Evolutionary conservation across 2,329 filamentous ascomycete genomes (phyloP).

Genomic region (Botrytis fragariae): DNA sequence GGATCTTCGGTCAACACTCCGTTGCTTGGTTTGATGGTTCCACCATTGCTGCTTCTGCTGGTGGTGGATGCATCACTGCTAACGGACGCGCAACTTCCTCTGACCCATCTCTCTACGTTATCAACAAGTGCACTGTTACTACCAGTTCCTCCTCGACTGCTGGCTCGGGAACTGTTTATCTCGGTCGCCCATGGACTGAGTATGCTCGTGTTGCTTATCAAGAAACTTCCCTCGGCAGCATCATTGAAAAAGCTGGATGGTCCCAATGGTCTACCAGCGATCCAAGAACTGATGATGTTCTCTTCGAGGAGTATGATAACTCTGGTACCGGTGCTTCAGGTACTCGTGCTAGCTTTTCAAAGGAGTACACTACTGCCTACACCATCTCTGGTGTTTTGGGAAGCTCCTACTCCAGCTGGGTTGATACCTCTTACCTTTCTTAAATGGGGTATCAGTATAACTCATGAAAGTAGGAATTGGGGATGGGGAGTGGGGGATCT

Average conservation of each 20-base stretch:
- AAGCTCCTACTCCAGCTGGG: conserved; percentile 43
- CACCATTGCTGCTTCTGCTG: conserved; percentile 47
- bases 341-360: conserved; percentile 48
- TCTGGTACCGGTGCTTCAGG: conserved; percentile 50
- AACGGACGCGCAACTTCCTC: conserved; percentile 43
- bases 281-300: conserved; percentile 46
- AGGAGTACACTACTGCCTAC: conserved; percentile 42
- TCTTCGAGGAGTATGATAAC: conserved; percentile 54
- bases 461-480: neutral
- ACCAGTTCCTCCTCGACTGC: conserved; percentile 43
- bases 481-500: neutral
- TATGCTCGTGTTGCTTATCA: conserved; percentile 54
- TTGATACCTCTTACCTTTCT: conserved; percentile 44
- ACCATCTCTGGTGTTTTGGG: conserved; percentile 47
- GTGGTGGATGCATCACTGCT: conserved; percentile 40
- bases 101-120: conserved; percentile 51
- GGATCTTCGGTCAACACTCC: conserved; percentile 56
- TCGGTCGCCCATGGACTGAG: conserved; percentile 53
- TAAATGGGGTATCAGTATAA: conserved; percentile 17
- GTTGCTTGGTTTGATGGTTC: conserved; percentile 43
- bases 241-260: conserved; percentile 54
- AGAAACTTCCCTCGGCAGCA: conserved; percentile 45
- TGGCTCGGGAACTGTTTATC: conserved; percentile 44
- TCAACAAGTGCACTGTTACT: conserved; percentile 46
- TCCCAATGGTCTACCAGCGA: conserved; percentile 45